Evolutionary conservation across 805 yeast species (phyloP).

Genomic region (Pichia kluyveri): DNA sequence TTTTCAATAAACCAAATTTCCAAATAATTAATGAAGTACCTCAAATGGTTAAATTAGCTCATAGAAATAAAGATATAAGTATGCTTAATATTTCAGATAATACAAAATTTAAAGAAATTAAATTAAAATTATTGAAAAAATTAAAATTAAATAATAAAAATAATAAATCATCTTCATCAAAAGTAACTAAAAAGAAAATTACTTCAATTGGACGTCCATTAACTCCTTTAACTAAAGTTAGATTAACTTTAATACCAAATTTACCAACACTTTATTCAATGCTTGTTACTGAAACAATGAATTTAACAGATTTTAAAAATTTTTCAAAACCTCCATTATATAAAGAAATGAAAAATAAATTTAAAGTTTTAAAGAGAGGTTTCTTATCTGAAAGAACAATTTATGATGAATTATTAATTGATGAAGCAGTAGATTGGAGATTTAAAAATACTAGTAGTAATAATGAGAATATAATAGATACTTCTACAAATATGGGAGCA

Average conservation of each 20-base stretch:
- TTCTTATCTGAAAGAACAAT: background rate
- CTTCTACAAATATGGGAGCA: background rate
- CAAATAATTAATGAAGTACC: background rate
- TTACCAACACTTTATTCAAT: constrained; percentile 35
- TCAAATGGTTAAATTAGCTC: constrained; percentile 6
- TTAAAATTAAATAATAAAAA: background rate
- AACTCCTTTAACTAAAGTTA: constrained; percentile 42
- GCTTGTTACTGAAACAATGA: constrained; percentile 25
- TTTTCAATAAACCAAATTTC: constrained; percentile 1
- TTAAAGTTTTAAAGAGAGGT: constrained; percentile 6
- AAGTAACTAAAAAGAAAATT: constrained; percentile 2
- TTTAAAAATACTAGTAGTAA: constrained; percentile 3
- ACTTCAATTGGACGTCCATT: constrained; percentile 31
- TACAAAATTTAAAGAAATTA: background rate
- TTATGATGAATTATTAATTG: constrained; percentile 5
- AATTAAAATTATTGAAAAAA: constrained; percentile 2
- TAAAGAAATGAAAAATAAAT: background rate
- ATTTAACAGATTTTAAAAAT: background rate
- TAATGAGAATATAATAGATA: background rate
- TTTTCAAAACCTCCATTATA: background rate
- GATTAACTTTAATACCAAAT: constrained; percentile 38
- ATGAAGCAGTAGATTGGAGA: constrained; percentile 8
- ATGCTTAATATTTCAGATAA: constrained; percentile 3
- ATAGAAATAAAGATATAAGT: constrained; percentile 8
- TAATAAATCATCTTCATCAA: constrained; percentile 2